These are phyloP conservation scores for Helenozyma rhizophorensis DNA, from an alignment of 805 yeast species.

Conservation along the genomic window DNA sequence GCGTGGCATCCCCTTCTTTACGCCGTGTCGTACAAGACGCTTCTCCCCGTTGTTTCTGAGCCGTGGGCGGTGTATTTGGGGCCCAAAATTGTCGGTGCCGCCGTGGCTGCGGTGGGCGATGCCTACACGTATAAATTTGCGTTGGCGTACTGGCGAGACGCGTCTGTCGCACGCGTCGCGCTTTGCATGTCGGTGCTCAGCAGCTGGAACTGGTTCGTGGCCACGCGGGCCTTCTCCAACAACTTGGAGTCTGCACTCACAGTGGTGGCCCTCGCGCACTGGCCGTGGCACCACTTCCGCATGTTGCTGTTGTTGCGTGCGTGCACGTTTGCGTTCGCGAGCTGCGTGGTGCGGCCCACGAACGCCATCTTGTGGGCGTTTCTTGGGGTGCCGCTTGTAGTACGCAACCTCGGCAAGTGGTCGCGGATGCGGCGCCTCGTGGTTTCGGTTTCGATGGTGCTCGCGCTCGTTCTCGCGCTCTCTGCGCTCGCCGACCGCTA, in stretches of 20 bases:
- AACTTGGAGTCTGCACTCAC: conserved; percentile 74
- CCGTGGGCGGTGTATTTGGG: conserved; percentile 36
- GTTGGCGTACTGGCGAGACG: conserved; percentile 27
- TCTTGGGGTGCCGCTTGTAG: conserved; percentile 42
- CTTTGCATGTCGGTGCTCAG: conserved; percentile 53
- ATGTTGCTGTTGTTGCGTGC: conserved; percentile 25
- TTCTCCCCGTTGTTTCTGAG: conserved; percentile 18
- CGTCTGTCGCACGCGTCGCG: conserved; percentile 35
- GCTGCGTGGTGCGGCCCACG: conserved; percentile 81
- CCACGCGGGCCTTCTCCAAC: conserved; percentile 83
- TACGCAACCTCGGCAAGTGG: conserved; percentile 1
- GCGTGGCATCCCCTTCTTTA: conserved; percentile 77
- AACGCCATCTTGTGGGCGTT: conserved; percentile 73
- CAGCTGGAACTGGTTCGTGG: conserved; percentile 77
- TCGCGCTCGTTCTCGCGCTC: conserved; percentile 24
- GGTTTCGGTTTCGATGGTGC: conserved; percentile 16
- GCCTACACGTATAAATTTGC: conserved; percentile 50
- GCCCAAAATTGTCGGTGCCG: conserved; percentile 70
- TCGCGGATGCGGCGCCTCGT: conserved; percentile 8
- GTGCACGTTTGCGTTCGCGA: conserved; percentile 49
- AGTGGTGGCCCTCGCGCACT: conserved; percentile 56
- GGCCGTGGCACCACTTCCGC: conserved; percentile 56
- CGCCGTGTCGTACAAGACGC: conserved; percentile 37
- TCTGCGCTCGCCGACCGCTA: conserved; percentile 40
- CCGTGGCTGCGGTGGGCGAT: conserved; percentile 72